These are phyloP conservation scores for Amanita thiersii DNA, from an alignment of 768 basidiomycete genomes.

Conservation along the genomic window DNA sequence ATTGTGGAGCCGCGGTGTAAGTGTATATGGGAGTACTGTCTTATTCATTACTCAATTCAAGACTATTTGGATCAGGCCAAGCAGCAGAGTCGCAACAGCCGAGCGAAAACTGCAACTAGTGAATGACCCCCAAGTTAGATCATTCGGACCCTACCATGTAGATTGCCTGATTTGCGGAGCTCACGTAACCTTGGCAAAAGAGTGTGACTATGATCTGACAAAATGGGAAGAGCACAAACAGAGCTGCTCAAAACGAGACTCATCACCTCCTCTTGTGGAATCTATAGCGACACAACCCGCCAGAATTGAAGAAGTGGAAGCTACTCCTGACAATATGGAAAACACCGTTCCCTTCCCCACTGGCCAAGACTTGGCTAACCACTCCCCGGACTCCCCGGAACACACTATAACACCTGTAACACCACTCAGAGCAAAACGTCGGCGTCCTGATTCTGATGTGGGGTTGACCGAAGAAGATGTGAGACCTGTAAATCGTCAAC, in stretches of 20 bases:
- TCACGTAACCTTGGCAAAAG: conserved; percentile 36
- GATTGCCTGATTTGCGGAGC: conserved; percentile 44
- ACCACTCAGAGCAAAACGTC: neutral
- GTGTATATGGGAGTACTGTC: conserved; percentile 7
- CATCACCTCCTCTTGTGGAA: too few relatives aligned
- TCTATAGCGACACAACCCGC: too few relatives aligned
- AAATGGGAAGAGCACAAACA: conserved; percentile 60
- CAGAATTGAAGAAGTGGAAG: too few relatives aligned
- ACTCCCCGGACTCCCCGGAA: too few relatives aligned
- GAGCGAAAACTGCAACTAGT: conserved; percentile 55
- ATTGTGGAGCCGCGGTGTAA: conserved; percentile 38
- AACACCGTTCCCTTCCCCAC: conserved; percentile 5
- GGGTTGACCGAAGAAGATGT: conserved; percentile 15
- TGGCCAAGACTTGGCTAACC: neutral
- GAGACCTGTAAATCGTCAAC: conserved; percentile 42
- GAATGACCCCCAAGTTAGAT: conserved; percentile 55
- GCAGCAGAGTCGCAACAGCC: conserved; percentile 50
- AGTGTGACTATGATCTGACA: conserved; percentile 50
- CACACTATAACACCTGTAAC: too few relatives aligned
- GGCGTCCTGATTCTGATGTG: neutral
- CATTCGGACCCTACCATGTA: conserved; percentile 35
- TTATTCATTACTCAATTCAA: neutral
- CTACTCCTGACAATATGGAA: too few relatives aligned
- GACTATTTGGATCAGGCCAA: conserved; percentile 32
- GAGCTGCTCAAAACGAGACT: conserved; percentile 36